phyloP scores from a whole-genome alignment of 768 basidiomycete genomes.

The Trametes punicea region DNA sequence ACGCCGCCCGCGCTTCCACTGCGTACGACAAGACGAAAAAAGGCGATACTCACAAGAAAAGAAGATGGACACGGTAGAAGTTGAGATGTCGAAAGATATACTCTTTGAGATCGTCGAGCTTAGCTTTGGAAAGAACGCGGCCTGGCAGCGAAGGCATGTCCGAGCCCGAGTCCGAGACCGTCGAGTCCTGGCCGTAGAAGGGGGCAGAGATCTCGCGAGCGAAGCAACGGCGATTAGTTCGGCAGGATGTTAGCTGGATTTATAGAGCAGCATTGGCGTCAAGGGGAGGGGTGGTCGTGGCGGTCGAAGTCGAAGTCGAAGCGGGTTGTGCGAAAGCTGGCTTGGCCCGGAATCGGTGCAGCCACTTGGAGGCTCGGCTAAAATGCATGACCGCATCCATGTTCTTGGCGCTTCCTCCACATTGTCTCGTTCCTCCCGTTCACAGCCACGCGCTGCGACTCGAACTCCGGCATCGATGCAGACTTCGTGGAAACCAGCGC shows the following conservation, averaged over 20 bases:
- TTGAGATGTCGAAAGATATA: slow-evolving; percentile 35
- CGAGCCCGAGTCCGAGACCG: neutral
- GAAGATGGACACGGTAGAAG: slow-evolving; percentile 47
- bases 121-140: neutral
- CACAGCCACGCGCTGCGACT: neutral
- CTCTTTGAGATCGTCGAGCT: slow-evolving; percentile 1
- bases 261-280: slow-evolving; percentile 17
- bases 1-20: neutral
- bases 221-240: neutral
- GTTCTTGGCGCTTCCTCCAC: neutral
- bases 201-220: neutral
- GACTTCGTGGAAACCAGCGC: neutral
- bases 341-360: neutral
- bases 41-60: slow-evolving; percentile 36
- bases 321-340: slow-evolving; percentile 10
- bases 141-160: slow-evolving; percentile 14
- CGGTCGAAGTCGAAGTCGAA: slow-evolving; percentile 8
- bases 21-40: neutral
- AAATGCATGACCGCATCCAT: neutral
- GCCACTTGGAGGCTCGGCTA: neutral
- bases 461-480: too few species aligned
- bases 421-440: neutral
- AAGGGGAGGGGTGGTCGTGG: slow-evolving; percentile 9
- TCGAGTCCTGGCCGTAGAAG: neutral
- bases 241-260: slow-evolving; percentile 14